Conservation (phyloP, 352 stramenopile genomes). For the Phytophthora fragariae region DNA sequence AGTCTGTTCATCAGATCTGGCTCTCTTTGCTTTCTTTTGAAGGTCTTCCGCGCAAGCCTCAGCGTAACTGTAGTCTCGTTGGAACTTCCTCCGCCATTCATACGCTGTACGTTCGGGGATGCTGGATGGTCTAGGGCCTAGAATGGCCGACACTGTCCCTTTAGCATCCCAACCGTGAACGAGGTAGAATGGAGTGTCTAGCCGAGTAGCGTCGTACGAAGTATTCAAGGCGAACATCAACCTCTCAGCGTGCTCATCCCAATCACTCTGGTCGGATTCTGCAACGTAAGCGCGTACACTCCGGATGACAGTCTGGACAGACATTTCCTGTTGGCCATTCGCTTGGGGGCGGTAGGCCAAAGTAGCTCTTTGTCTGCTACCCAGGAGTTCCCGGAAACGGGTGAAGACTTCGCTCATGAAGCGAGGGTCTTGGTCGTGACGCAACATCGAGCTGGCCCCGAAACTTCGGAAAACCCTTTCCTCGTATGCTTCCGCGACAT, state of each 20-base stretch:
- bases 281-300: conserved; percentile 22
- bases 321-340: conserved; percentile 45
- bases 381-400: conserved; percentile 32
- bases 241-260: conserved; percentile 32
- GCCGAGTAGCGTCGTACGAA: conserved; percentile 16
- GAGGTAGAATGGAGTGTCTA: conserved; percentile 26
- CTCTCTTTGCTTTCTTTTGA: conserved; percentile 1
- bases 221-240: conserved; percentile 36
- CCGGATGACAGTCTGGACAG: conserved; percentile 37
- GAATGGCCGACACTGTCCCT: conserved; percentile 2
- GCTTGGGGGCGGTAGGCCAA: conserved; percentile 41
- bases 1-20: not conserved
- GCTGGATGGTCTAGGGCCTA: not conserved
- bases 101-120: not conserved
- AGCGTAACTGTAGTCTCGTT: conserved; percentile 7
- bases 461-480: conserved; percentile 31
- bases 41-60: conserved; percentile 4
- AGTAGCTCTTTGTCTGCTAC: conserved; percentile 26
- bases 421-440: conserved; percentile 30
- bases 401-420: conserved; percentile 45
- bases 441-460: conserved; percentile 28
- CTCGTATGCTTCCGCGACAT: conserved; percentile 35
- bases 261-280: conserved; percentile 38
- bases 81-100: conserved; percentile 8
- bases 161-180: conserved; percentile 26